Percentiles rank a stretch among this genome's conserved stretches.
Evolutionary conservation across 352 stramenopile genomes (phyloP).

Genomic region (Phytophthora fragariaefolia): DNA sequence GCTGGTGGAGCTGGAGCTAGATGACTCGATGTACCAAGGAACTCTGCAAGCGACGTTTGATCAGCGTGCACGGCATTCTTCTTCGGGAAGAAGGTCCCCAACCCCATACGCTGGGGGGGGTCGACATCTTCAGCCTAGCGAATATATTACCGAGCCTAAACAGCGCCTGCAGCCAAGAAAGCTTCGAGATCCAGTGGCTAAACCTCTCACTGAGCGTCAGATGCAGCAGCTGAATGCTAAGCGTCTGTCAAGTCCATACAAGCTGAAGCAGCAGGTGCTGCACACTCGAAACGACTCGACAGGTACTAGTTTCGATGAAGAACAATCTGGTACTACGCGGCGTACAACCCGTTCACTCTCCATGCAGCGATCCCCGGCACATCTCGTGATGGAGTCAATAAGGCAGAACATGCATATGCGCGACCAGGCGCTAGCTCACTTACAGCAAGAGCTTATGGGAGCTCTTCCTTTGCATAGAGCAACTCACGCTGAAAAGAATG

Average conservation of each 20-base stretch:
- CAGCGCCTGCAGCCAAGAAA: constrained; percentile 10
- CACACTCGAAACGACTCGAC: constrained; percentile 38
- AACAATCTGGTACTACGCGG: constrained; percentile 3
- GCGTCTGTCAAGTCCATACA: constrained; percentile 61
- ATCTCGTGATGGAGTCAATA: constrained; percentile 58
- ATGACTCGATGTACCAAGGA: constrained; percentile 50
- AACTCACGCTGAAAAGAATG: constrained; percentile 27
- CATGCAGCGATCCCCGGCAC: constrained; percentile 18
- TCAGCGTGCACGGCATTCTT: constrained; percentile 5
- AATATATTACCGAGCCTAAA: constrained; percentile 12
- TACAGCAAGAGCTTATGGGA: constrained; percentile 48
- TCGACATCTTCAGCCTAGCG: constrained; percentile 12
- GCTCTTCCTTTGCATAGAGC: constrained; percentile 29
- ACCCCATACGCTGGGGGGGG: neutral
- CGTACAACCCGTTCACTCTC: constrained; percentile 5
- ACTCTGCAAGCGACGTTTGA: constrained; percentile 11
- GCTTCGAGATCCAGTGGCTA: constrained; percentile 13
- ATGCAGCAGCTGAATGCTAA: constrained; percentile 26
- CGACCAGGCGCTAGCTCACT: constrained; percentile 48
- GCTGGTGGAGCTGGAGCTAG: constrained; percentile 72
- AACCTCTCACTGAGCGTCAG: constrained; percentile 16
- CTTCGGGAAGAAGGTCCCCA: constrained; percentile 5
- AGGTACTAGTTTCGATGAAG: constrained; percentile 6
- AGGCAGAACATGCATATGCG: constrained; percentile 56
- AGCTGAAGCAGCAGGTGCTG: constrained; percentile 68